Percentiles rank a stretch among this genome's conserved stretches.
Evolutionary conservation across 2,329 filamentous ascomycete genomes (phyloP).

Genomic region (Ampelomyces quisqualis): DNA sequence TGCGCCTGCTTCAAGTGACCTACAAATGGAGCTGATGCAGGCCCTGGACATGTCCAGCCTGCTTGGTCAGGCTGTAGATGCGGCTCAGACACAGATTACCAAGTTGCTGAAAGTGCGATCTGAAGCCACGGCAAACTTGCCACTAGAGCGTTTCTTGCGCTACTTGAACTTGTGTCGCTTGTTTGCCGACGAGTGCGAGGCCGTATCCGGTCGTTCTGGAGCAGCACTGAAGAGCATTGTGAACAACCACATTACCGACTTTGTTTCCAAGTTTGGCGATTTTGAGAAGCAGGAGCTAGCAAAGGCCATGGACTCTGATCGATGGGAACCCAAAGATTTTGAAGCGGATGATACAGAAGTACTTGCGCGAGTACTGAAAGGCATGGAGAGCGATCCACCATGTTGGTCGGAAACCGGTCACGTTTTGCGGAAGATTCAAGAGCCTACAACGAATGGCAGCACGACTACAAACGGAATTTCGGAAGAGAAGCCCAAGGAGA

Average conservation of each 20-base stretch:
- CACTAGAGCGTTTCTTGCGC: conserved; percentile 70
- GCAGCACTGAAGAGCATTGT: conserved; percentile 75
- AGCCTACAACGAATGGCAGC: conserved; percentile 26
- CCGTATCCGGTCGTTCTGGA: conserved; percentile 76
- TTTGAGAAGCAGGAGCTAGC: conserved; percentile 72
- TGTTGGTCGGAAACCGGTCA: conserved; percentile 64
- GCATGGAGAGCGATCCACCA: conserved; percentile 68
- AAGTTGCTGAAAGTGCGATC: conserved; percentile 75
- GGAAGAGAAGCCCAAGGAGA: conserved; percentile 34
- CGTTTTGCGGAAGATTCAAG: conserved; percentile 27
- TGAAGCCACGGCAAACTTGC: conserved; percentile 69
- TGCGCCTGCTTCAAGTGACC: conserved; percentile 23
- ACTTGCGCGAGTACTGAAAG: conserved; percentile 65
- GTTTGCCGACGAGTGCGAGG: conserved; percentile 84
- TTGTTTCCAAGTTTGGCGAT: conserved; percentile 70
- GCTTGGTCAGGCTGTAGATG: conserved; percentile 76
- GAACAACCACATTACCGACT: conserved; percentile 78
- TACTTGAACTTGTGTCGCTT: conserved; percentile 81
- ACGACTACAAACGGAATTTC: conserved; percentile 34
- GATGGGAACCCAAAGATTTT: conserved; percentile 78
- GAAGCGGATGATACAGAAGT: conserved; percentile 60
- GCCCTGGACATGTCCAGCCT: conserved; percentile 75
- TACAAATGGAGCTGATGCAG: conserved; percentile 74
- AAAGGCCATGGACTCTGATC: conserved; percentile 75
- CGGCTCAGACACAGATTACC: conserved; percentile 70